Percentiles rank a stretch among this genome's conserved stretches.
Evolutionary conservation across 2,329 filamentous ascomycete genomes (phyloP).

Genomic region (Trichoderma pleuroti): DNA sequence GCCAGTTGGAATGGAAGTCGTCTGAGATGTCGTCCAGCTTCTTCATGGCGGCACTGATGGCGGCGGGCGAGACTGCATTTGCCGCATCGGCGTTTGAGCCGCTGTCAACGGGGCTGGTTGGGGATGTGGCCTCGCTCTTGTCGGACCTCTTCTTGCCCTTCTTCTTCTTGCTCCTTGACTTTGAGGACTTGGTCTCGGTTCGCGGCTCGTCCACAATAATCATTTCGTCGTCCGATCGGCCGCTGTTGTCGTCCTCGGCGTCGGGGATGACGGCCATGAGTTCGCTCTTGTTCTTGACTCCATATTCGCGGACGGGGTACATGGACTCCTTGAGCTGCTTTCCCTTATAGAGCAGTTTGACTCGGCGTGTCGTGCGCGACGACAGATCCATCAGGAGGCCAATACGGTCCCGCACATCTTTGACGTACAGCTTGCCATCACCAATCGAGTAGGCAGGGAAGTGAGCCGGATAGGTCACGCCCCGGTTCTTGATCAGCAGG

Average conservation of each 20-base stretch:
- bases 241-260: slow-evolving; percentile 32
- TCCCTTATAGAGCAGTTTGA: slow-evolving; percentile 73
- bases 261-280: slow-evolving; percentile 50
- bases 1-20: slow-evolving; percentile 61
- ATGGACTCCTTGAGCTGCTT: slow-evolving; percentile 63
- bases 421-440: slow-evolving; percentile 65
- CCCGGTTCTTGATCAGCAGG: slow-evolving; percentile 65
- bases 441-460: slow-evolving; percentile 75
- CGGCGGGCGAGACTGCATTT: slow-evolving; percentile 28
- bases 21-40: slow-evolving; percentile 64
- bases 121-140: slow-evolving; percentile 36
- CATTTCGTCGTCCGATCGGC: slow-evolving; percentile 41
- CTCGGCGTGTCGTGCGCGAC: slow-evolving; percentile 46
- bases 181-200: slow-evolving; percentile 33
- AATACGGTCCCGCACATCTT: slow-evolving; percentile 64
- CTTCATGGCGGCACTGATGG: slow-evolving; percentile 39
- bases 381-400: slow-evolving; percentile 63
- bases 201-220: slow-evolving; percentile 45
- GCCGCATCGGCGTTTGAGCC: slow-evolving; percentile 36
- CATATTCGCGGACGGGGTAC: slow-evolving; percentile 56
- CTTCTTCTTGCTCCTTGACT: slow-evolving; percentile 36
- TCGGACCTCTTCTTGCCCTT: slow-evolving; percentile 44
- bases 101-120: slow-evolving; percentile 45
- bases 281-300: slow-evolving; percentile 58
- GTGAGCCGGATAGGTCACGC: slow-evolving; percentile 62